Percentiles rank a stretch among this genome's conserved stretches.
Conservation (phyloP, 208 protist species). For the Acanthamoeba healyi region DNA sequence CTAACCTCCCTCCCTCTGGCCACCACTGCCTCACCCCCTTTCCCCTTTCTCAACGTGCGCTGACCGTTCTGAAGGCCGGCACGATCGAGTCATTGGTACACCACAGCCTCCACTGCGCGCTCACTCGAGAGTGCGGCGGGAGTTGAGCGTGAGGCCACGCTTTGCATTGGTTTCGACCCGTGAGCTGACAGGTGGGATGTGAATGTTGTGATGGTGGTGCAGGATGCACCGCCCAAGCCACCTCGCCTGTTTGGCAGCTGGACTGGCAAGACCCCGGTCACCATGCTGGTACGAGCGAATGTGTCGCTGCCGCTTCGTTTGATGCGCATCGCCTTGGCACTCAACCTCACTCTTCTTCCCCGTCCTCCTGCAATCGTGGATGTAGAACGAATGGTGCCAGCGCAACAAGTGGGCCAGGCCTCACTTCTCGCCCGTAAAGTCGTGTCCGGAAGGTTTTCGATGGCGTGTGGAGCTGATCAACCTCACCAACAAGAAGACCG, state of each 20-base stretch:
- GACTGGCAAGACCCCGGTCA: constrained; percentile 73
- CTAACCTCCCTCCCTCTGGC: not conserved
- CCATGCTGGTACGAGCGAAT: constrained; percentile 52
- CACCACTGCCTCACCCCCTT: not conserved
- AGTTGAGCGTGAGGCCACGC: too few species aligned
- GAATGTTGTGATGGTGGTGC: not conserved
- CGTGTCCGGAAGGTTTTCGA: not conserved
- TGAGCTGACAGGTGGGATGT: too few species aligned
- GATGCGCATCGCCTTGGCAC: too few species aligned
- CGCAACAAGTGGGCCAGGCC: constrained; percentile 72
- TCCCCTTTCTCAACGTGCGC: not conserved
- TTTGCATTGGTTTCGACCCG: too few species aligned
- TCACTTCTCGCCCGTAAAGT: constrained; percentile 24
- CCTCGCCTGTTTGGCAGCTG: constrained; percentile 74
- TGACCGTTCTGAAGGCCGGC: not conserved
- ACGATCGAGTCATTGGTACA: not conserved
- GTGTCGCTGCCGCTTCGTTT: too few species aligned
- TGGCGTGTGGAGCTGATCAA: constrained; percentile 71
- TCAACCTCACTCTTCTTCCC: too few species aligned
- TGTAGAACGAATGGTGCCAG: constrained; percentile 73
- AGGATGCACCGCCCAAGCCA: constrained; percentile 42
- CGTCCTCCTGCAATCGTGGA: not conserved
- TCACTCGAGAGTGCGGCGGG: too few species aligned
- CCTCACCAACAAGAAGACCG: constrained; percentile 74
- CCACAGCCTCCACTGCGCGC: not conserved